phyloP scores from a whole-genome alignment of 2,329 filamentous ascomycete species.

The Aspergillus texensis region DNA sequence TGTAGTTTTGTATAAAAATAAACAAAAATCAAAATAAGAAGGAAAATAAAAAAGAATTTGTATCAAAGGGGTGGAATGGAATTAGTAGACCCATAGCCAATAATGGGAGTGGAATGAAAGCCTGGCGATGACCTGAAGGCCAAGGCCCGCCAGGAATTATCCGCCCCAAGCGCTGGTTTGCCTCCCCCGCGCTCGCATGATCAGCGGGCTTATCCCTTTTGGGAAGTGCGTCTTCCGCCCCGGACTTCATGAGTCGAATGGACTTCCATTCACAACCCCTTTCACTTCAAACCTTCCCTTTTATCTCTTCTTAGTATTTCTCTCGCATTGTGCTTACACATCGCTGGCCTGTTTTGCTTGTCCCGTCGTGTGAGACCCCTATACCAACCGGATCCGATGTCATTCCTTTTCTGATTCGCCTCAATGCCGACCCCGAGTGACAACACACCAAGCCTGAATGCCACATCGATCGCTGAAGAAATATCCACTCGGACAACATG shows the following conservation, averaged over 20 bases:
- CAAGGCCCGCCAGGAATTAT: slow-evolving; percentile 9
- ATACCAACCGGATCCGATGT: slow-evolving; percentile 36
- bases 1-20: not conserved
- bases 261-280: slow-evolving; percentile 14
- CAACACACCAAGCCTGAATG: slow-evolving; percentile 46
- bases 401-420: slow-evolving; percentile 38
- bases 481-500: slow-evolving; percentile 51
- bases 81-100: not conserved
- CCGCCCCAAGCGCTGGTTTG: slow-evolving; percentile 29
- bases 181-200: slow-evolving; percentile 46
- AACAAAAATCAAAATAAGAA: not conserved
- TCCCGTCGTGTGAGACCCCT: slow-evolving; percentile 6
- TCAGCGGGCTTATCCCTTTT: slow-evolving; percentile 29
- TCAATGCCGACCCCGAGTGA: slow-evolving; percentile 55
- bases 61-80: not conserved
- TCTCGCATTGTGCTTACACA: slow-evolving; percentile 16
- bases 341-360: slow-evolving; percentile 14
- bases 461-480: slow-evolving; percentile 47
- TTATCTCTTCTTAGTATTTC: slow-evolving; percentile 4
- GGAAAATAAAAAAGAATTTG: not conserved
- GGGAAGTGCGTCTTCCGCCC: slow-evolving; percentile 26
- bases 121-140: not conserved
- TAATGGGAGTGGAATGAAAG: not conserved
- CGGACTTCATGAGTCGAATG: slow-evolving; percentile 14
- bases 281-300: slow-evolving; percentile 8